A percentile compares a stretch with the other conserved stretches of the same genome.
Conservation (phyloP, 768 basidiomycete species). For the Grammothele lineata region DNA sequence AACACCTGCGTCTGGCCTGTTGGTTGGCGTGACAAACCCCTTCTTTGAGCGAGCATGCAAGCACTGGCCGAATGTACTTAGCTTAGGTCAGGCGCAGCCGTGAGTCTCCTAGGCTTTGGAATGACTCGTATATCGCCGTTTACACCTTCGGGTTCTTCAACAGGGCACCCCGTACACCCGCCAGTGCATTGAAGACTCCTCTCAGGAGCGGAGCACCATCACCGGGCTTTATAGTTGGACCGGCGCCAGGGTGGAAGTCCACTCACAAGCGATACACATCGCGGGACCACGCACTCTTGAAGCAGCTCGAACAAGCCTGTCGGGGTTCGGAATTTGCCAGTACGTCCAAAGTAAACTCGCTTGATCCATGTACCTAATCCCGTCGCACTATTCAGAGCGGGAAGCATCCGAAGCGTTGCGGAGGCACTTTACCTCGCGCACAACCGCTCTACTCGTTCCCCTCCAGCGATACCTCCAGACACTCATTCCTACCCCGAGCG, state of each 20-base stretch:
- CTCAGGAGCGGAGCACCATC: neutral
- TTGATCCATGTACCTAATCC: too few relatives aligned
- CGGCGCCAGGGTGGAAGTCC: slow-evolving; percentile 71
- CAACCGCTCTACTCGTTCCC: slow-evolving; percentile 83
- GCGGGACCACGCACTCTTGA: slow-evolving; percentile 75
- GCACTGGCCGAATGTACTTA: slow-evolving; percentile 85
- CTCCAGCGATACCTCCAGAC: slow-evolving; percentile 89
- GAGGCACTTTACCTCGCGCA: slow-evolving; percentile 79
- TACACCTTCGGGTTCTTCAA: too few relatives aligned
- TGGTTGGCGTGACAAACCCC: slow-evolving; percentile 88
- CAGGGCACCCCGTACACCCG: too few relatives aligned
- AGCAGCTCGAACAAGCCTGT: slow-evolving; percentile 62
- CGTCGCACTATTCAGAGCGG: slow-evolving; percentile 48
- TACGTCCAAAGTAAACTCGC: too few relatives aligned
- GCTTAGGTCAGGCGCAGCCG: slow-evolving; percentile 51
- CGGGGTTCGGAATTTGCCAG: slow-evolving; percentile 44
- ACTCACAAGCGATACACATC: slow-evolving; percentile 82
- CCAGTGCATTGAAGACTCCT: too few relatives aligned
- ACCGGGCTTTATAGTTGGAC: slow-evolving; percentile 32
- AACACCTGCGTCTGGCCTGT: slow-evolving; percentile 69
- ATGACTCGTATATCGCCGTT: neutral
- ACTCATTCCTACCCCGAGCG: slow-evolving; percentile 70
- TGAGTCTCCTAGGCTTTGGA: slow-evolving; percentile 26
- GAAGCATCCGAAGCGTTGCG: slow-evolving; percentile 65
- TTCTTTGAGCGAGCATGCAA: slow-evolving; percentile 74